These are phyloP conservation scores for Hyphopichia burtonii DNA, from an alignment of 1,139 yeast species.

Conservation along the genomic window DNA sequence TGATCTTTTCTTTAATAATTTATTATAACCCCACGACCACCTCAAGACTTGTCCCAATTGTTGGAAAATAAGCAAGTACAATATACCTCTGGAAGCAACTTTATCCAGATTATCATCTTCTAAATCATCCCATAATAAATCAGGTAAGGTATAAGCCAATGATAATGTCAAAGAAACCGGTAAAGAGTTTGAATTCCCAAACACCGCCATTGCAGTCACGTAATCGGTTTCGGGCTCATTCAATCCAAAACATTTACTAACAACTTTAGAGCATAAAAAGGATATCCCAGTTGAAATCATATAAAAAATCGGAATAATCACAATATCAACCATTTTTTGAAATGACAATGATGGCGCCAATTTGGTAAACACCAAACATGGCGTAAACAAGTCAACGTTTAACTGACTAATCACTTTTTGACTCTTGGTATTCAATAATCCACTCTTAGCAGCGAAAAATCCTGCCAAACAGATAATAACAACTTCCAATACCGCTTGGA, in stretches of 20 bases:
- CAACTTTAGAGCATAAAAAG: conserved; percentile 49
- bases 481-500: conserved; percentile 78
- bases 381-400: conserved; percentile 80
- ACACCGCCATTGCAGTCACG: conserved; percentile 87
- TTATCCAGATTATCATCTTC: conserved; percentile 64
- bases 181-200: conserved; percentile 78
- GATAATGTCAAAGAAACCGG: conserved; percentile 78
- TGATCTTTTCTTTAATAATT: conserved; percentile 55
- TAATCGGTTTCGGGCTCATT: conserved; percentile 70
- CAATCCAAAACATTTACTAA: conserved; percentile 47
- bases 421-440: conserved; percentile 57
- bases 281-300: conserved; percentile 66
- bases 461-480: conserved; percentile 73
- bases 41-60: conserved; percentile 81
- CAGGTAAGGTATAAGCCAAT: conserved; percentile 70
- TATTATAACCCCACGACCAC: conserved; percentile 94
- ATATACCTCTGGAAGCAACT: conserved; percentile 77
- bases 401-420: conserved; percentile 66
- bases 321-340: conserved; percentile 64
- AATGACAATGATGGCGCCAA: conserved; percentile 73
- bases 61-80: conserved; percentile 76
- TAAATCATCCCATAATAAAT: conserved; percentile 71
- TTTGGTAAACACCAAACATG: conserved; percentile 78
- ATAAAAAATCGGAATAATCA: conserved; percentile 72
- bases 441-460: conserved; percentile 61